Evolutionary conservation across 148 eudicot species (phyloP).

Genomic region (Cornus florida): DNA sequence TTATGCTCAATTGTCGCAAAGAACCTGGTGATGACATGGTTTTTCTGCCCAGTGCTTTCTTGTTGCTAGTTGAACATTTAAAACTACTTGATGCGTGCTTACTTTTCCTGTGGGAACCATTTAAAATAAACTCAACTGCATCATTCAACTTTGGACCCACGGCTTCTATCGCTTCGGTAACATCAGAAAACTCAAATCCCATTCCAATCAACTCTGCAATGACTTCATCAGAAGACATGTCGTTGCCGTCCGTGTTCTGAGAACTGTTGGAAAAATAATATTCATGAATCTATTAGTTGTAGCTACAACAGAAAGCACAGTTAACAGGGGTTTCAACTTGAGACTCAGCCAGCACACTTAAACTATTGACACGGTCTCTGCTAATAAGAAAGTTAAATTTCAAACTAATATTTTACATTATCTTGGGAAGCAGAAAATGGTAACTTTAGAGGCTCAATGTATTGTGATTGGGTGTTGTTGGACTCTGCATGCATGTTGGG

Average conservation of each 20-base stretch:
- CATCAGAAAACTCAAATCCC: constrained; percentile 54
- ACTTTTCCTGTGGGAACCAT: constrained; percentile 27
- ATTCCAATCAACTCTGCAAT: constrained; percentile 43
- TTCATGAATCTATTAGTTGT: not conserved
- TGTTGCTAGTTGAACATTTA: not conserved
- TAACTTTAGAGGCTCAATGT: not conserved
- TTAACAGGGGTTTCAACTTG: not conserved
- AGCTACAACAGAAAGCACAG: not conserved
- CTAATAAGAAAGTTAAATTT: not conserved
- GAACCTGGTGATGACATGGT: constrained; percentile 26
- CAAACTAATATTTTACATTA: too few species aligned
- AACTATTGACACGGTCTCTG: not conserved
- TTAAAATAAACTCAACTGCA: constrained; percentile 52
- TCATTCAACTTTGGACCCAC: constrained; percentile 53
- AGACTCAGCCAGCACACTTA: constrained; percentile 4
- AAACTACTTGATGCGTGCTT: constrained; percentile 30
- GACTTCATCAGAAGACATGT: constrained; percentile 31
- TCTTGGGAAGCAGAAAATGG: not conserved
- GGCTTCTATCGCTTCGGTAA: constrained; percentile 47
- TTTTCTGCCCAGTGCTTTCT: constrained; percentile 37
- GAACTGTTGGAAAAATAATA: constrained; percentile 4
- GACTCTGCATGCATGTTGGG: too few species aligned
- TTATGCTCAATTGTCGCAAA: constrained; percentile 59
- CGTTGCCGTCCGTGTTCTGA: constrained; percentile 32
- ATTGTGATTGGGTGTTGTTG: too few species aligned